Evolutionary conservation across 2,329 filamentous ascomycete species (phyloP), one percentile per base, ranked within the genome.

Genomic region (Monosporascus sp.): DNA sequence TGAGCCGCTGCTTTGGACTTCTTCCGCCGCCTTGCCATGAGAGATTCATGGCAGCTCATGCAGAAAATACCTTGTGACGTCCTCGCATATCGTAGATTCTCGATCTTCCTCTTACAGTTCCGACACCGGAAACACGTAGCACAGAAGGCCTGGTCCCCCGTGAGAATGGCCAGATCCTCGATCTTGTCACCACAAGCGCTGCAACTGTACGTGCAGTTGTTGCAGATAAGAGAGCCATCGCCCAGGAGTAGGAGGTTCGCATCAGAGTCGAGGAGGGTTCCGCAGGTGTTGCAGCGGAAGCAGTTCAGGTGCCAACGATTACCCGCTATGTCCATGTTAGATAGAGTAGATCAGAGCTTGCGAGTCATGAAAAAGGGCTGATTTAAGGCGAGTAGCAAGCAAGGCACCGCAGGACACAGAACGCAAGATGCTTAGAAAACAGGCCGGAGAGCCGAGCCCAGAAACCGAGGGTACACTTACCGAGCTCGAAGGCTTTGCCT

Each of bases 301-400:
- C 94, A 99, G 75, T 97, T 89, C 67, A 99, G 89, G 79, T 99
- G 94, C 94, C 93, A 97, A 81, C 93, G 84, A 71, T 96, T 94
- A 58, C 92, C 92, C 70, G 93, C 92, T 96, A 63, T n/a, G 50
- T 24, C 8, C 41, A 54, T 20, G 55, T 70, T 57, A 69, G 65
- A 35, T 5, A 35, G 31, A 14, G 31, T 35, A 35, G 11, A 35
- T 35, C 31, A 14, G 31, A 35, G 5, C 31, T 35, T 1, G 31
- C 9, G 31, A 35, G 31, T 3, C 31, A 14, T 35, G 9, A 35
- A 11, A 3, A 31, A 11, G 31, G 31, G 31, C 9, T 35, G 31
- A 14, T 14, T 31, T 14, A 31, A 11, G 31, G 22, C 11, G 43
- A 22, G 17, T n/a, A 37, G 47, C 11, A 44, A 9, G 25, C 20